Evolutionary conservation across 1,139 yeast species (phyloP).

Genomic region (Protomyces inundatus): DNA sequence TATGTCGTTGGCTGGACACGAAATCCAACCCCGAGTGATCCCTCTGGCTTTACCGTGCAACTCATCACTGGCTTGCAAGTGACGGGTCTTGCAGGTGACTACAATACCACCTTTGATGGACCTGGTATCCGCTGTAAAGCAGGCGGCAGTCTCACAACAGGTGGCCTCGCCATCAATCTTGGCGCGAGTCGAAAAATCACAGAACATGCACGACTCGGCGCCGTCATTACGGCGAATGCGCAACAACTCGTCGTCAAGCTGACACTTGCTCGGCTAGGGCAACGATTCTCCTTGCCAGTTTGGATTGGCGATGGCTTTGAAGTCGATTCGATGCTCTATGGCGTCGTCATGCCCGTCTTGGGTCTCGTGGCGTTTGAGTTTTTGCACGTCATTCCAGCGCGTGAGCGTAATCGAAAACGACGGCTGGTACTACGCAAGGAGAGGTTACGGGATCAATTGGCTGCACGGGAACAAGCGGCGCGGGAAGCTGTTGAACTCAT

Average conservation of each 20-base stretch:
- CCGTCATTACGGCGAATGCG: slow-evolving; percentile 12
- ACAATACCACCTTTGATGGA: slow-evolving; percentile 5
- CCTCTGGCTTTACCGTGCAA: slow-evolving; percentile 18
- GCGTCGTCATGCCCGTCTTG: slow-evolving; percentile 20
- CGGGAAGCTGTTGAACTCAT: slow-evolving; percentile 16
- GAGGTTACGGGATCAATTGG: slow-evolving; percentile 9
- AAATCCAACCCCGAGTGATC: slow-evolving; percentile 4
- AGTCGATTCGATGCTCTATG: slow-evolving; percentile 22
- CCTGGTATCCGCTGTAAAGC: slow-evolving; percentile 19
- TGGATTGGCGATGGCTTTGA: slow-evolving; percentile 23
- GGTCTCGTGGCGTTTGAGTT: slow-evolving; percentile 22
- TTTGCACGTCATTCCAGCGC: slow-evolving; percentile 16
- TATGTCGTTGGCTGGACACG: slow-evolving; percentile 23
- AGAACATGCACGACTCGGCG: slow-evolving; percentile 19
- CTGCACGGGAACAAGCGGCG: slow-evolving; percentile 14
- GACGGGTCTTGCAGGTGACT: slow-evolving; percentile 23
- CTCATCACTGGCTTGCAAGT: slow-evolving; percentile 23
- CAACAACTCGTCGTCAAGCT: slow-evolving; percentile 13
- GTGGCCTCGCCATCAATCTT: slow-evolving; percentile 16
- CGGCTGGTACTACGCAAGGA: slow-evolving; percentile 3
- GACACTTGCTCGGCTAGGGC: slow-evolving; percentile 25
- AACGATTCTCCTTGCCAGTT: slow-evolving; percentile 21
- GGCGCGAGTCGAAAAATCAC: slow-evolving; percentile 23
- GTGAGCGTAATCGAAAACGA: slow-evolving; percentile 1
- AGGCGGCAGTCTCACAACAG: slow-evolving; percentile 21